Base-by-base conservation (phyloP, 495 filamentous ascomycete species). In the Xylaria longipes region DNA sequence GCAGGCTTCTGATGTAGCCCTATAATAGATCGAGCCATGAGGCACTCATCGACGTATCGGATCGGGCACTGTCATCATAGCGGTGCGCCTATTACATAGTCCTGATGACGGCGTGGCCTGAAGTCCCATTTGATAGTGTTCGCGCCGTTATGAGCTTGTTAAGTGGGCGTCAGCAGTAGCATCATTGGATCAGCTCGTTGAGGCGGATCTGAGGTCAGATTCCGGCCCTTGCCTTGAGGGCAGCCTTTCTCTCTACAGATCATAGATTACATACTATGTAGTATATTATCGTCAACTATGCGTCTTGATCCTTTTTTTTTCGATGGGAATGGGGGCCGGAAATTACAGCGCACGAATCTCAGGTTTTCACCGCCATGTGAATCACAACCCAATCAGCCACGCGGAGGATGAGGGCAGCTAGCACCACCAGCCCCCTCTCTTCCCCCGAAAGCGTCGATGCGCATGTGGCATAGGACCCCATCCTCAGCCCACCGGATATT, bases 351-450 rank as follows among this genome's bases (percentile, higher is more conserved):
- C 46, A 64, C 25, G 11, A 31, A 50, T 31, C 58, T 33, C 60
- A 17, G 31, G 31, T 29, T 62, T 79, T 75, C 77, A 79, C 77
- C 77, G 77, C 77, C 75, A 79, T 75, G 77, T 79, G 74, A 64
- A 68, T 68, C 61, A 68, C 72, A 70, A 61, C 65, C 76, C 76
- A 78, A 78, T 78, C 76, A 78, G 54, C 72, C 72, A 73, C 57
- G 66, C 65, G 63, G 66, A 71, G 41, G 27, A 61, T 27, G 67
- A 61, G 67, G 45, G 56, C 41, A 61, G 33, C 27, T 20, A 35
- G 11, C 43, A 61, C 50, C 37, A 41, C 68, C 43, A 50, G 45
- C 45, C 68, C 68, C 58, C 54, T 17, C 45, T 39, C 52, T 22
- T 25, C 33, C 8, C 46, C 69, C 52, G 41, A 66, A 57, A 65